Evolutionary conservation across 1,284 basidiomycete species (phyloP).

Genomic region (Sporisorium scitamineum): DNA sequence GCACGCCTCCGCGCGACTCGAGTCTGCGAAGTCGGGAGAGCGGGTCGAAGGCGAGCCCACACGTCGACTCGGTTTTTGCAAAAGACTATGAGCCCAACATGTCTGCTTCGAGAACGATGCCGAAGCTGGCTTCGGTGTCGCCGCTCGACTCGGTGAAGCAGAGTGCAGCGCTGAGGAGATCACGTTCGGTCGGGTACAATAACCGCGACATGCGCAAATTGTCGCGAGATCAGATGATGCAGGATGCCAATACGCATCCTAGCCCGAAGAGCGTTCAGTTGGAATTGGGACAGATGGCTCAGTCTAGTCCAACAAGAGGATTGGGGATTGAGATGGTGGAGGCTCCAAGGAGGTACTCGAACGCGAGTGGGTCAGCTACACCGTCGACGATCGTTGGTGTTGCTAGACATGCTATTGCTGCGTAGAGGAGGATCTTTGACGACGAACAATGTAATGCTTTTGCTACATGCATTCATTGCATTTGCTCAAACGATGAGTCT

Average conservation of each 20-base stretch:
- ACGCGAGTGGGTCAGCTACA: neutral
- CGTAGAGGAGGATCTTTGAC: conserved; percentile 1
- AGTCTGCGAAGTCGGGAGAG: conserved; percentile 18
- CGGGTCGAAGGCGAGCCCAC: neutral
- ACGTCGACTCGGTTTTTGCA: neutral
- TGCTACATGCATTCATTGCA: neutral
- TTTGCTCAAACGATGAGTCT: neutral
- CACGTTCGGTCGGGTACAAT: conserved; percentile 25
- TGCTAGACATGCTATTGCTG: conserved; percentile 12
- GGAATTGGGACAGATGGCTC: neutral
- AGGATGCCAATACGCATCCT: conserved; percentile 6
- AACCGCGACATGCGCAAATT: conserved; percentile 14
- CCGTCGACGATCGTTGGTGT: neutral
- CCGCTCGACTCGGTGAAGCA: conserved; percentile 22
- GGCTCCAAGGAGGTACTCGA: neutral
- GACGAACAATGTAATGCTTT: too few species aligned
- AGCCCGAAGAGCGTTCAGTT: conserved; percentile 9
- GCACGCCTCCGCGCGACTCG: conserved; percentile 30
- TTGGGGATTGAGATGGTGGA: conserved; percentile 25
- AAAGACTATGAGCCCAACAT: neutral
- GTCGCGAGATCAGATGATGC: conserved; percentile 24
- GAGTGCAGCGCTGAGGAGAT: conserved; percentile 10
- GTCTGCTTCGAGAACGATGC: conserved; percentile 17
- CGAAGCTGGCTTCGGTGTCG: conserved; percentile 15
- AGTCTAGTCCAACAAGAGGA: neutral